Base-by-base conservation (phyloP, 106 monocot species). In the Acorus gramineus region DNA sequence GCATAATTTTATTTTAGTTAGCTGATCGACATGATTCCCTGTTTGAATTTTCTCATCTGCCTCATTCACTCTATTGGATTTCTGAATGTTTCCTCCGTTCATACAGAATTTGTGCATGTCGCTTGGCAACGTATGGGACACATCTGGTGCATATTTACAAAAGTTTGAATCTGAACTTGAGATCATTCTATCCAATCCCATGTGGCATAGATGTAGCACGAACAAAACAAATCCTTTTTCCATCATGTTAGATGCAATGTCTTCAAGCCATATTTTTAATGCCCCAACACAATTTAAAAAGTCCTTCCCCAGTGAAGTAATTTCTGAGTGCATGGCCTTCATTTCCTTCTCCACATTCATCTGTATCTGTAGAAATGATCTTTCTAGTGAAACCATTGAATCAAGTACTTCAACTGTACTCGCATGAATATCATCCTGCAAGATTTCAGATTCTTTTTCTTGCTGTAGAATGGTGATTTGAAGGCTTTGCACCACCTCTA, bases 311-410 rank as follows among this genome's bases (percentile, higher is more conserved):
- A 80, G 59, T 3, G 62, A 64, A 59, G 67, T 14, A 11, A 78
- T 70, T 55, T 71, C 72, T 43, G 72, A 69, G 50, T 12, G 64
- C 45, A 74, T 58, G 12, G 42, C 46, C 56, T 74, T 67, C 44
- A 90, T 52, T 66, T 77, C 75, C 57, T 75, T 59, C 3, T 5
- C 3, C 50, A 57, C 61, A 49, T 64, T 57, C 4, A 64, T 65
- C 58, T 78, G 71, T 7, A 80, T 58, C 59, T 69, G 43, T 42
- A 68, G 61, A 73, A 89, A 74, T 12, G 67, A 74, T 49, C 14
- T 74, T 60, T 69, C 59, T 52, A 82, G 68, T 54, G 65, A 71
- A 14, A 69, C 62, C 47, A 65, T 57, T 5, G 63, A n/a, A 3
- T n/a, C 46, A 4, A 49, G 4, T 7, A 68, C 65, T 46, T 80